Evolutionary conservation across 2,329 filamentous ascomycete species (phyloP).

Genomic region (Aureobasidium sp.): DNA sequence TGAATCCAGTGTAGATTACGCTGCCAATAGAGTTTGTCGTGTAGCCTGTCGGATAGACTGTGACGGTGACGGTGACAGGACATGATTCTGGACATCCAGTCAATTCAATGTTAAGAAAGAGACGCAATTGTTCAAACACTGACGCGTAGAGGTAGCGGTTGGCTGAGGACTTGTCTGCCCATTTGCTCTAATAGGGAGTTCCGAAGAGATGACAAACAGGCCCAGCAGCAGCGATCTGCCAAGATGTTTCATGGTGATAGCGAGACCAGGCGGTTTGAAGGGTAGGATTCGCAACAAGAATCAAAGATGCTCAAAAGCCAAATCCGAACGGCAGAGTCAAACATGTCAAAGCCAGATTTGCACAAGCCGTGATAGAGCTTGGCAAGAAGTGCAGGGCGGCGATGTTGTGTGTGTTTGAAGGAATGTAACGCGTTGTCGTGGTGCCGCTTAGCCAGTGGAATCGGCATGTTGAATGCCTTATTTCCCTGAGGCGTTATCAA

Average conservation of each 20-base stretch:
- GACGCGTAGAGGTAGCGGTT: not conserved
- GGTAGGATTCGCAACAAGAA: too few species aligned
- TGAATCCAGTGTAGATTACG: slow-evolving; percentile 1
- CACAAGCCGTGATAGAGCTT: too few species aligned
- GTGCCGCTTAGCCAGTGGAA: too few species aligned
- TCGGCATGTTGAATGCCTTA: too few species aligned
- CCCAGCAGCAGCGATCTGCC: not conserved
- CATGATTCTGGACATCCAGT: not conserved
- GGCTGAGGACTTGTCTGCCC: not conserved
- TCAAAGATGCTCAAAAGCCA: too few species aligned
- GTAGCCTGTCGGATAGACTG: not conserved
- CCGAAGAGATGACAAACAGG: not conserved
- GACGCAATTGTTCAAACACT: not conserved
- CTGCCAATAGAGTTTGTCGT: not conserved
- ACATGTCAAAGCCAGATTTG: too few species aligned
- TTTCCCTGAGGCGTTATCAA: too few species aligned
- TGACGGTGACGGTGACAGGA: not conserved
- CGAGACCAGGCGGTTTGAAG: too few species aligned
- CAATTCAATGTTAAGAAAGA: not conserved
- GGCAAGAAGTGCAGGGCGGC: too few species aligned
- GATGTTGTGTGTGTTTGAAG: too few species aligned
- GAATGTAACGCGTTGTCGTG: too few species aligned
- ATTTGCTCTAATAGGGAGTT: not conserved
- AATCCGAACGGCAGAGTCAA: too few species aligned
- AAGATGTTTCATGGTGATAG: not conserved